Evolutionary conservation across 73 alveolate species (phyloP).

Genomic region (Paramecium tetraurelia): DNA sequence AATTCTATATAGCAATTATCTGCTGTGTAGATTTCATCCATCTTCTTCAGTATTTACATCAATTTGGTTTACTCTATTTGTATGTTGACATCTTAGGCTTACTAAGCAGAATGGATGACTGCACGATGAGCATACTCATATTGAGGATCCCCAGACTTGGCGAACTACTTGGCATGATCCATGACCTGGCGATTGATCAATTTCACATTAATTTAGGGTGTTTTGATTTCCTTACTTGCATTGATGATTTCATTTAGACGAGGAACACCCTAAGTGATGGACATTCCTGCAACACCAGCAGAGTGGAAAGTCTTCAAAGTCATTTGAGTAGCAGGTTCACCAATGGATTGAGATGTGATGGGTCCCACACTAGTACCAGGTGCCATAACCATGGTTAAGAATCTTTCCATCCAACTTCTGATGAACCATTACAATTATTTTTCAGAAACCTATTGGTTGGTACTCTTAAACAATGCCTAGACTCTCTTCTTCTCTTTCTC

Average conservation of each 20-base stretch:
- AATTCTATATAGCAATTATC: background rate
- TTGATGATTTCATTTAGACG: constrained; percentile 98
- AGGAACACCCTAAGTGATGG: constrained; percentile 98
- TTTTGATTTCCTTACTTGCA: constrained; percentile 92
- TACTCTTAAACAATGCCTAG: background rate
- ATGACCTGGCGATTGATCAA: background rate
- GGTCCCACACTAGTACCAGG: constrained; percentile 64
- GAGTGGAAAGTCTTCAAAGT: constrained; percentile 98
- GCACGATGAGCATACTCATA: background rate
- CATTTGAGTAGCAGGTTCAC: constrained; percentile 99
- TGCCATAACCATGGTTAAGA: constrained; percentile 30
- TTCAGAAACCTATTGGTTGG: background rate
- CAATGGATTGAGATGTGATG: constrained; percentile 87
- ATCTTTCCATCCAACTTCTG: constrained; percentile 58
- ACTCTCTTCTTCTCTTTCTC: background rate
- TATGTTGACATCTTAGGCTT: background rate
- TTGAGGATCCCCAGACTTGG: background rate
- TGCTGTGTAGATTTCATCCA: background rate
- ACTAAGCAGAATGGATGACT: background rate
- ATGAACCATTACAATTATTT: constrained; percentile 6
- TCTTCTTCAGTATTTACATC: background rate
- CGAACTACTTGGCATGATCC: background rate
- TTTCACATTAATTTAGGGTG: constrained; percentile 91
- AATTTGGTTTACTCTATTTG: background rate
- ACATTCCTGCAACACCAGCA: constrained; percentile 99